Evolutionary conservation across 495 filamentous ascomycete genomes (phyloP).

Genomic region (Patellaria atrata): DNA sequence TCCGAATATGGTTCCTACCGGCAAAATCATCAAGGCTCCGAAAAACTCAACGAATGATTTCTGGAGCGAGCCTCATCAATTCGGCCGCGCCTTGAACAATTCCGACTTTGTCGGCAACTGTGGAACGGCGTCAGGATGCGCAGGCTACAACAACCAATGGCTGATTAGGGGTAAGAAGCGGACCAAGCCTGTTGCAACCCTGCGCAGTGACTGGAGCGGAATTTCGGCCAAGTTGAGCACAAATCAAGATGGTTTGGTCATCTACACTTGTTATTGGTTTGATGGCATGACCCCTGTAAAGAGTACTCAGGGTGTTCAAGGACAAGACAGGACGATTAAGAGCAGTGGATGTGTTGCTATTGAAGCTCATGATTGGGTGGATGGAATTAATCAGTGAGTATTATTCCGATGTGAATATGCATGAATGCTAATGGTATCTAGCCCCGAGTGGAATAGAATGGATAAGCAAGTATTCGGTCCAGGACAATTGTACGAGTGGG

Average conservation of each 20-base stretch:
- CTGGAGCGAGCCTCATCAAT: constrained; percentile 13
- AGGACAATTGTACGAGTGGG: constrained; percentile 25
- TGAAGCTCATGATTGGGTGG: constrained; percentile 25
- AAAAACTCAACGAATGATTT: constrained; percentile 15
- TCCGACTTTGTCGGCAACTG: constrained; percentile 12
- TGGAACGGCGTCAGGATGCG: constrained; percentile 13
- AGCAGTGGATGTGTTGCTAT: constrained; percentile 45
- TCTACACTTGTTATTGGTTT: constrained; percentile 30
- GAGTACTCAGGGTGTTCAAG: constrained; percentile 21
- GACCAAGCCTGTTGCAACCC: constrained; percentile 4
- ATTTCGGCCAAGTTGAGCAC: constrained; percentile 18
- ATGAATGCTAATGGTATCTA: too few species aligned
- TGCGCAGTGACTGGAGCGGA: constrained; percentile 15
- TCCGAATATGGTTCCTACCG: constrained; percentile 14
- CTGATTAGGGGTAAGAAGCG: constrained; percentile 8
- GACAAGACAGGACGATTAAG: constrained; percentile 27
- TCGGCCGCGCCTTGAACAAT: constrained; percentile 10
- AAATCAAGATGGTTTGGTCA: constrained; percentile 16
- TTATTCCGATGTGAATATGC: background rate
- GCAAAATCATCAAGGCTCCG: constrained; percentile 10
- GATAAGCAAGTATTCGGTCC: constrained; percentile 25
- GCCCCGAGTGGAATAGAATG: constrained; percentile 18
- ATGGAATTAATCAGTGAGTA: constrained; percentile 25
- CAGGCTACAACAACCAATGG: constrained; percentile 17
- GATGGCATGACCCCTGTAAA: constrained; percentile 36